A percentile compares a stretch with the other conserved stretches of the same genome.
Conservation (phyloP, 805 yeast species). For the Saccharomycopsis selenospora region DNA sequence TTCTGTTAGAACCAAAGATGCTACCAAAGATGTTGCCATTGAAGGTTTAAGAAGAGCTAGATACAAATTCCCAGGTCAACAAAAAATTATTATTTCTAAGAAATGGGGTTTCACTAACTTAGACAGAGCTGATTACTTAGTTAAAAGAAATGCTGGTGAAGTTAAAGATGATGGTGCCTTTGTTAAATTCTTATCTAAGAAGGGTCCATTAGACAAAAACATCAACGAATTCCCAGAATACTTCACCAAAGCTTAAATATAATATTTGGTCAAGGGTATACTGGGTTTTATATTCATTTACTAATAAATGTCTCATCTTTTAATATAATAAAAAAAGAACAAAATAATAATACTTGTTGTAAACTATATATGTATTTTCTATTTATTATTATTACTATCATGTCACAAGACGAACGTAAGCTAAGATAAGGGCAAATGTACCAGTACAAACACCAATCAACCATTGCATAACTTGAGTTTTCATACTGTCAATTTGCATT, state of each 20-base stretch:
- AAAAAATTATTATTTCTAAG: conserved; percentile 97
- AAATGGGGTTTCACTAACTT: conserved; percentile 99
- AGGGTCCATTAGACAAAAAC: conserved; percentile 93
- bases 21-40: conserved; percentile 93
- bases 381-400: not conserved
- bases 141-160: conserved; percentile 93
- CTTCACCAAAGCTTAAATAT: conserved; percentile 40
- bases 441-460: conserved; percentile 97
- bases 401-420: conserved; percentile 74
- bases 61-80: conserved; percentile 99
- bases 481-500: conserved; percentile 90
- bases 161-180: conserved; percentile 99
- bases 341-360: too few species aligned
- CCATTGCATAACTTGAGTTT: conserved; percentile 98
- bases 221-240: conserved; percentile 89
- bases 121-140: conserved; percentile 94
- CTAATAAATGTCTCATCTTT: too few species aligned
- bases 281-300: too few species aligned
- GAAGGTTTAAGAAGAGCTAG: conserved; percentile 99
- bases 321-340: too few species aligned
- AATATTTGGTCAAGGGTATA: too few species aligned
- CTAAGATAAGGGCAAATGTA: conserved; percentile 89
- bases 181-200: conserved; percentile 95
- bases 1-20: conserved; percentile 97
- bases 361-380: not conserved